phyloP scores from a whole-genome alignment of 805 yeast species.

The Saccharomycopsis capsularis region DNA sequence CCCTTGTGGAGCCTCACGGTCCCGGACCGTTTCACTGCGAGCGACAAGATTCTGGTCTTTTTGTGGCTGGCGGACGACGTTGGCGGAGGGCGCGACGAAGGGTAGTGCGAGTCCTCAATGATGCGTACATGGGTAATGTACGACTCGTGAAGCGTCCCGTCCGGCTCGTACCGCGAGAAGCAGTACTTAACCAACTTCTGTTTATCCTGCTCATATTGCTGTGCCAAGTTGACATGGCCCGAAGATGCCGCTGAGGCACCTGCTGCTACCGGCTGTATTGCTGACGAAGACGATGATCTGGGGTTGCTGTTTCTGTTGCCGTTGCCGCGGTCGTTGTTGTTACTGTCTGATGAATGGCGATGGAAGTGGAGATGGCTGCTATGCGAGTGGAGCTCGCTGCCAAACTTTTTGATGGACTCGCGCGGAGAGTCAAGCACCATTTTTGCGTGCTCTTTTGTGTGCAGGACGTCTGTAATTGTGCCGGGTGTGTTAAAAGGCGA shows the following conservation, averaged over 20 bases:
- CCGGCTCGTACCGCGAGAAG: conserved; percentile 40
- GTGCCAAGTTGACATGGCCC: conserved; percentile 34
- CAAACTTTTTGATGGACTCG: conserved; percentile 10
- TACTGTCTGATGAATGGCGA: background rate
- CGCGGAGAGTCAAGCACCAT: conserved; percentile 9
- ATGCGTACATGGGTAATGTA: conserved; percentile 74
- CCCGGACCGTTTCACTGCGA: conserved; percentile 60
- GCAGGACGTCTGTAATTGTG: no score
- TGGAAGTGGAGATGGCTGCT: conserved; percentile 1
- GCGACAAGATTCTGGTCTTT: conserved; percentile 51
- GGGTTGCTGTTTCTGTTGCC: background rate
- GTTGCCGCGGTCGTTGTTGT: background rate
- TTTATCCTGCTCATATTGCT: conserved; percentile 52
- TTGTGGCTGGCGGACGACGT: conserved; percentile 40
- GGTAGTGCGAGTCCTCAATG: conserved; percentile 66
- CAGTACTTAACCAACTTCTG: conserved; percentile 41
- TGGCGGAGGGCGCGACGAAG: conserved; percentile 62
- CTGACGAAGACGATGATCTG: background rate
- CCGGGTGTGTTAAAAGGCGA: no score
- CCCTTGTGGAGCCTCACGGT: conserved; percentile 77
- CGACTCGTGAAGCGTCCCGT: conserved; percentile 41
- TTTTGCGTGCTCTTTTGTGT: no score
- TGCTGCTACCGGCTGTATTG: background rate
- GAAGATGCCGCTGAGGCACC: background rate
- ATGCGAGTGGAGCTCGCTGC: conserved; percentile 7